Percentiles rank a stretch among this genome's conserved stretches.
phyloP scores from a whole-genome alignment of 1,139 yeast genomes.

The Hansenula anomala region DNA sequence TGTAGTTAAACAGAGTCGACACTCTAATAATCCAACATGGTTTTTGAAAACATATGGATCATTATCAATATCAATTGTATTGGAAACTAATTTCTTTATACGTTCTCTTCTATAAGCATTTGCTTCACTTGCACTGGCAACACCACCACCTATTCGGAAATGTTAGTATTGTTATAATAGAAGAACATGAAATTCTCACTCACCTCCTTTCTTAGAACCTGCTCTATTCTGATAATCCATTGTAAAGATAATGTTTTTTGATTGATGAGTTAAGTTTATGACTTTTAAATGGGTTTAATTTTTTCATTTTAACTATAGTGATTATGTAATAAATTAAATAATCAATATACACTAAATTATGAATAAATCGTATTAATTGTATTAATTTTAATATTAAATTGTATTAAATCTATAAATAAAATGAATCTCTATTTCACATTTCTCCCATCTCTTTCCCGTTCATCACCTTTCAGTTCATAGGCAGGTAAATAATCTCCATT shows the following conservation, averaged over 20 bases:
- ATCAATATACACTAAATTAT: too few species aligned
- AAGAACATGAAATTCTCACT: constrained; percentile 26
- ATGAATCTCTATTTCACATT: too few species aligned
- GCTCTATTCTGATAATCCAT: constrained; percentile 59
- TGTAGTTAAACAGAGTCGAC: constrained; percentile 69
- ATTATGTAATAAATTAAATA: neutral
- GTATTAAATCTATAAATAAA: too few species aligned
- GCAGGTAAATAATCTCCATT: constrained; percentile 54
- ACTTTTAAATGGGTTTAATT: neutral
- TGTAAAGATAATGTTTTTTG: too few species aligned
- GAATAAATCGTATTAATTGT: too few species aligned
- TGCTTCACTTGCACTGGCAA: constrained; percentile 64
- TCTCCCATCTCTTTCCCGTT: constrained; percentile 55
- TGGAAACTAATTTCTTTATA: constrained; percentile 57
- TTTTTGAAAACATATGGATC: constrained; percentile 78
- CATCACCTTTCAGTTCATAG: constrained; percentile 47
- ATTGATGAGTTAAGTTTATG: too few species aligned
- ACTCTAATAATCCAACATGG: constrained; percentile 71
- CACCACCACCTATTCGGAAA: constrained; percentile 61
- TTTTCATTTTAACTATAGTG: neutral
- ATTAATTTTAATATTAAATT: too few species aligned
- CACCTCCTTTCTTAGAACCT: constrained; percentile 48
- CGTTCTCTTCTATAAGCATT: constrained; percentile 64
- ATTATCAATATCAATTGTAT: constrained; percentile 59
- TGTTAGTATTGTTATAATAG: constrained; percentile 40